Base-by-base conservation (phyloP, 306 rosid genomes). In the Cucurbita moschata region DNA sequence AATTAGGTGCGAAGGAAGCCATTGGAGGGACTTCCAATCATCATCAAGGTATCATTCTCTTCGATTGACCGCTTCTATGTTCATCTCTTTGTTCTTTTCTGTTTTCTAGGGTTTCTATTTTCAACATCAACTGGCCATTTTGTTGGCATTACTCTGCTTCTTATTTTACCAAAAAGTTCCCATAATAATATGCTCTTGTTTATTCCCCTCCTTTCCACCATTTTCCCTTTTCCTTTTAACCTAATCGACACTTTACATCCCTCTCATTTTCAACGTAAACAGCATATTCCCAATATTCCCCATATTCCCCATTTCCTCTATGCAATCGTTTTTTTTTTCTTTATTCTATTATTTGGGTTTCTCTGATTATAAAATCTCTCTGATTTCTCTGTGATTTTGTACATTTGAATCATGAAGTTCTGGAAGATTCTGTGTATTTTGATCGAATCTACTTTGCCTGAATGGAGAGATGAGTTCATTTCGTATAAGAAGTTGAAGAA, bases 381-480 rank as follows among this genome's bases (percentile, higher is more conserved):
- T 43, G 57, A 7, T 46, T 55, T 49, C 12, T 6, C 72, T 59
- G 75, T 75, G 16, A 70, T 39, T 66, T 21, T 18, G 30, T 60
- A 23, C 9, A 14, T 35, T 35, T 35, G 35, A 15, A 59, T 39
- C 51, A 92, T 92, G 98, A 92, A 92, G 84, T 92, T 92, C 79
- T 84, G 87, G 90, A 90, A 87, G 82, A 90, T 83, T 69, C 87
- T 93, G 10, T 82, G 88, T 47, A 88, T 70, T 44, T 87, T 82
- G 79, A 86, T 93, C 57, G 97, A 86, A 63, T 90, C 85, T 65
- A 89, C 96, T 46, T 63, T 87, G 26, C 96, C 98, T 1, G 93
- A 87, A 38, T 93, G 98, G 97, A 86, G 81, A n/a, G 96, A 93
- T 82, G 79, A 83, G 79, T 90, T 88, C 73, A 62, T 93, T 62